Evolutionary conservation across 768 basidiomycete species (phyloP).

Genomic region (Podaxis mareebaensis): DNA sequence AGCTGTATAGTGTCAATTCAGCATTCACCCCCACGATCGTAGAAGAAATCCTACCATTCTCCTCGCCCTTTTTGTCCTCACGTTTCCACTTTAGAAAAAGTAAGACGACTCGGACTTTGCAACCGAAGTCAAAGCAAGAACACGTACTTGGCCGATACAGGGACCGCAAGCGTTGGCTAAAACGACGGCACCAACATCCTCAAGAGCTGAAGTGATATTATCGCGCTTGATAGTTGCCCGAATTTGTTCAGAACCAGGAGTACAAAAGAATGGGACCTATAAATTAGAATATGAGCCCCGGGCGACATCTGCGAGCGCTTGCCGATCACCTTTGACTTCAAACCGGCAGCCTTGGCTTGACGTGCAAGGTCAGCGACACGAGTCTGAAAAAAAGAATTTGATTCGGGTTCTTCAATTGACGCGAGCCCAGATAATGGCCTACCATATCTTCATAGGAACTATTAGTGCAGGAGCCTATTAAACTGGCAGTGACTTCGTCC

Average conservation of each 20-base stretch:
- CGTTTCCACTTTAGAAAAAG: conserved; percentile 77
- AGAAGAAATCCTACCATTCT: conserved; percentile 66
- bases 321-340: conserved; percentile 63
- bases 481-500: conserved; percentile 84
- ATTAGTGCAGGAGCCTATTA: conserved; percentile 99
- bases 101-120: conserved; percentile 9
- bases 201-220: conserved; percentile 74
- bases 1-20: conserved; percentile 44
- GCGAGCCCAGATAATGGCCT: neutral
- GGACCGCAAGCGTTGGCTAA: conserved; percentile 98
- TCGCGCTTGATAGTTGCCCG: conserved; percentile 97
- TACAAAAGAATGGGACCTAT: conserved; percentile 83
- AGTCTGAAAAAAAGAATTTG: conserved; percentile 50
- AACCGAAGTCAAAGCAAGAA: conserved; percentile 4
- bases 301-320: conserved; percentile 11
- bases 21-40: neutral
- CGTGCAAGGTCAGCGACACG: conserved; percentile 88
- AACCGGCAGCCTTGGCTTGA: conserved; percentile 84
- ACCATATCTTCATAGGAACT: conserved; percentile 98
- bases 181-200: conserved; percentile 91
- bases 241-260: conserved; percentile 94
- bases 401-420: conserved; percentile 15
- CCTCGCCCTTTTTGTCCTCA: conserved; percentile 81
- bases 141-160: conserved; percentile 88
- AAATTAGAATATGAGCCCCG: neutral